Evolutionary conservation across 2,329 filamentous ascomycete genomes (phyloP).

Genomic region (Aspergillus chevalieri): DNA sequence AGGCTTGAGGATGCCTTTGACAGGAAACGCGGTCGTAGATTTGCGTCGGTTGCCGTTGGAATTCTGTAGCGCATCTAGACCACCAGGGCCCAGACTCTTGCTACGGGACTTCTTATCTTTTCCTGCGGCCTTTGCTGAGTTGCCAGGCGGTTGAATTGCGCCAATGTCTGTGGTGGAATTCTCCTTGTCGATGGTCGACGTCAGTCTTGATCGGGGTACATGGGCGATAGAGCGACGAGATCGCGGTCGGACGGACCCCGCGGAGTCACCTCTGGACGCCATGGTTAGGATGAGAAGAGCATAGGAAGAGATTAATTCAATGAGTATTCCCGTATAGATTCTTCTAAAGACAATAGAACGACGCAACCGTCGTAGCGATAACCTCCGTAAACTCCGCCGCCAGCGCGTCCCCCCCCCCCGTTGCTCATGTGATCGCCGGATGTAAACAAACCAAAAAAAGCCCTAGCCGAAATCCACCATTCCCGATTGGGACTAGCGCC

Average conservation of each 20-base stretch:
- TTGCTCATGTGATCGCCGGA: slow-evolving; percentile 25
- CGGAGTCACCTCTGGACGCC: slow-evolving; percentile 30
- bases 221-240: slow-evolving; percentile 68
- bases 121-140: slow-evolving; percentile 31
- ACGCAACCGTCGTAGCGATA: not conserved
- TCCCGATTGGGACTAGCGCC: slow-evolving; percentile 25
- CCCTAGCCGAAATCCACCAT: slow-evolving; percentile 35
- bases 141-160: slow-evolving; percentile 30
- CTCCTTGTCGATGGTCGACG: slow-evolving; percentile 60
- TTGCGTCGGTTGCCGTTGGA: slow-evolving; percentile 71
- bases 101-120: slow-evolving; percentile 68
- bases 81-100: slow-evolving; percentile 92
- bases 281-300: slow-evolving; percentile 15
- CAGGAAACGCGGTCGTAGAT: slow-evolving; percentile 35
- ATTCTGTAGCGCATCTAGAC: slow-evolving; percentile 73
- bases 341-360: not conserved
- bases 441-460: slow-evolving; percentile 39
- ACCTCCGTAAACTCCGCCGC: slow-evolving; percentile 9
- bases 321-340: not conserved
- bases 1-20: slow-evolving; percentile 74
- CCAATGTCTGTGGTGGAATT: slow-evolving; percentile 66
- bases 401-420: slow-evolving; percentile 24
- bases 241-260: slow-evolving; percentile 28
- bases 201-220: slow-evolving; percentile 47
- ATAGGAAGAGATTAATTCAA: not conserved